phyloP scores from a whole-genome alignment of 2,329 filamentous ascomycete species.

The Aspergillus chevalieri region DNA sequence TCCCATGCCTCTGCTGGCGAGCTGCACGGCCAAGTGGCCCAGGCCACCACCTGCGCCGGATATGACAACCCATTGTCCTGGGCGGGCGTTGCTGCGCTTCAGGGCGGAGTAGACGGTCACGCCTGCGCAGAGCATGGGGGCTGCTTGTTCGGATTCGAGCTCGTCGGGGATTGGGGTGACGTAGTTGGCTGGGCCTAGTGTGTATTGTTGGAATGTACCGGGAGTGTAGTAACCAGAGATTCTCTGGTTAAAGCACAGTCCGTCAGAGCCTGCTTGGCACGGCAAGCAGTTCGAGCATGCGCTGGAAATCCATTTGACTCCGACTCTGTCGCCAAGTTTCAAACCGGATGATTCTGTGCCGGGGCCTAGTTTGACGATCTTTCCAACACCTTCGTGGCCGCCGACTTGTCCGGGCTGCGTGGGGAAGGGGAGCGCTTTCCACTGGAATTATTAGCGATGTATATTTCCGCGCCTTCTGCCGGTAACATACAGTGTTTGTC shows the following conservation, averaged over 20 bases:
- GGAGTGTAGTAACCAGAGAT: slow-evolving; percentile 63
- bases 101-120: slow-evolving; percentile 63
- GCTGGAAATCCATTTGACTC: slow-evolving; percentile 61
- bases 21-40: slow-evolving; percentile 59
- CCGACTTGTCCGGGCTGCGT: slow-evolving; percentile 59
- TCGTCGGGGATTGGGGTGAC: slow-evolving; percentile 63
- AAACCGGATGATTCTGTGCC: slow-evolving; percentile 51
- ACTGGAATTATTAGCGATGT: slow-evolving; percentile 31
- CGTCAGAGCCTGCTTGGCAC: slow-evolving; percentile 52
- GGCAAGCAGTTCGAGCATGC: slow-evolving; percentile 51
- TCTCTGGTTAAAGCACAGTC: slow-evolving; percentile 50
- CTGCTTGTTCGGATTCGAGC: slow-evolving; percentile 55
- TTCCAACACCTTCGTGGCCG: slow-evolving; percentile 64
- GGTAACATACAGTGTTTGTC: slow-evolving; percentile 35
- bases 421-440: slow-evolving; percentile 52
- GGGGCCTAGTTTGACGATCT: slow-evolving; percentile 59
- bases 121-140: slow-evolving; percentile 63
- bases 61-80: slow-evolving; percentile 57
- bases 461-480: not conserved
- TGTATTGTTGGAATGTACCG: slow-evolving; percentile 69
- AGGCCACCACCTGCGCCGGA: slow-evolving; percentile 57
- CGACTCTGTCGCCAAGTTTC: slow-evolving; percentile 62
- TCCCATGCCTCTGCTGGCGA: slow-evolving; percentile 55
- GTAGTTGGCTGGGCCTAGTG: slow-evolving; percentile 58
- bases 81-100: slow-evolving; percentile 53